Evolutionary conservation across 495 filamentous ascomycete genomes (phyloP), one percentile per base, ranked within the genome.

Genomic region (Pyronema domesticum): DNA sequence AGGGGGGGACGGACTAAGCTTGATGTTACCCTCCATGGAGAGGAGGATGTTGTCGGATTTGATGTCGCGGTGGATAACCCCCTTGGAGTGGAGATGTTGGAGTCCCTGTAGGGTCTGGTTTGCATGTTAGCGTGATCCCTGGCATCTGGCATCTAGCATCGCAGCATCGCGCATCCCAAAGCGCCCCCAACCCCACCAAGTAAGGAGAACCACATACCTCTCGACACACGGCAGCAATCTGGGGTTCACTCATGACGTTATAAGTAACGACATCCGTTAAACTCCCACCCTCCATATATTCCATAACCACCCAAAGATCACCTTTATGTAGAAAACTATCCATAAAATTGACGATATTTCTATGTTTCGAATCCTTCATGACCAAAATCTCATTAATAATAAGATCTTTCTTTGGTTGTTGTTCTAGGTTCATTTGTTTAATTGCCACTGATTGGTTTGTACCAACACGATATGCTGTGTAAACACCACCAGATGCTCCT

Each of bases 351-450:
- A 98, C 91, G 66, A 98, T 94, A 65, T 98, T 98, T 67, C 84
- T 88, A 68, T 98, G 91, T 51, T 85, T 89, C 71, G 87, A 94
- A 63, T 95, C 91, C 71, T 94, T 95, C 91, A 98, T 98, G 33
- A 98, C 91, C 36, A 98, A 68, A 56, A 98, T 98, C 65, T 98
- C 91, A 66, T 98, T 96, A 70, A 98, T 94, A 59, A 98, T 98
- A 7, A 95, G 73, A 63, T 98, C 91, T 68, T 98, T 98, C 76
- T 96, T 98, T 6, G 91, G 91, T 59, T 98, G 91, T 66, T 96
- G 81, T 66, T 95, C 91, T 48, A 98, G 72, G 58, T 98, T 96
- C 91, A 98, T 98, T 73, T 98, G 91, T 69, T 98, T 98, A 71
- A 98, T 96, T 18, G 91, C 91, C 52, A 98, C 93, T 59, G 89